Evolutionary conservation across 169 alveolate genomes (phyloP).

Genomic region (Eimeria sp.): DNA sequence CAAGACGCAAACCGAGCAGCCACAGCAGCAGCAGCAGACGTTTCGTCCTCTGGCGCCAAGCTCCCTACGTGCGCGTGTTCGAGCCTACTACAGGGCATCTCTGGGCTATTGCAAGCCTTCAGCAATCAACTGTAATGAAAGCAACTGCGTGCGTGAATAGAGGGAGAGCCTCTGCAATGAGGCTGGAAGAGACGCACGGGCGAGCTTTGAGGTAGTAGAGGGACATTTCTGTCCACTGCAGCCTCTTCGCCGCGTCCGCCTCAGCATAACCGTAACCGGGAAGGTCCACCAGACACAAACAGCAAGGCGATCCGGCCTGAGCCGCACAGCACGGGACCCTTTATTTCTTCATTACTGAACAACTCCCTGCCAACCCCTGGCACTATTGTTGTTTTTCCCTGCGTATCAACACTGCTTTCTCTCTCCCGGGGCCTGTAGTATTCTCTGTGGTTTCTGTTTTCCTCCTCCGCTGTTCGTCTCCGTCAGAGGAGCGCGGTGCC

Average conservation of each 20-base stretch:
- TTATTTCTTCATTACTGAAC: background rate
- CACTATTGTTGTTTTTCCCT: background rate
- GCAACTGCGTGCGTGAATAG: background rate
- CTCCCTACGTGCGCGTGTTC: background rate
- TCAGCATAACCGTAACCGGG: constrained; percentile 86
- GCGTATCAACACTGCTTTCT: background rate
- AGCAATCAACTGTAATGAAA: background rate
- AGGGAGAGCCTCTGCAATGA: background rate
- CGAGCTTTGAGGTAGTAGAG: constrained; percentile 82
- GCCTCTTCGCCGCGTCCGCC: constrained; percentile 76
- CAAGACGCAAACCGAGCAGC: background rate
- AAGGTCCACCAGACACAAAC: constrained; percentile 81
- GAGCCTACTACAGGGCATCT: background rate
- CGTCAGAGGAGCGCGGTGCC: background rate
- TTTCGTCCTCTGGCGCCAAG: background rate
- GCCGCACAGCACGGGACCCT: background rate
- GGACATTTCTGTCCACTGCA: constrained; percentile 84
- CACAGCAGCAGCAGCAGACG: background rate
- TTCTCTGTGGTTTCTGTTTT: background rate
- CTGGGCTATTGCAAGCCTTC: background rate
- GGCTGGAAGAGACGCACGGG: constrained; percentile 36
- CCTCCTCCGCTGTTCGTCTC: background rate
- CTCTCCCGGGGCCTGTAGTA: background rate
- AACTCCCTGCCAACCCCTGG: background rate
- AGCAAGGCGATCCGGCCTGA: constrained; percentile 81